These are phyloP conservation scores for Eremothecium gossypii DNA, from an alignment of 1,139 yeast genomes.

Conservation along the genomic window DNA sequence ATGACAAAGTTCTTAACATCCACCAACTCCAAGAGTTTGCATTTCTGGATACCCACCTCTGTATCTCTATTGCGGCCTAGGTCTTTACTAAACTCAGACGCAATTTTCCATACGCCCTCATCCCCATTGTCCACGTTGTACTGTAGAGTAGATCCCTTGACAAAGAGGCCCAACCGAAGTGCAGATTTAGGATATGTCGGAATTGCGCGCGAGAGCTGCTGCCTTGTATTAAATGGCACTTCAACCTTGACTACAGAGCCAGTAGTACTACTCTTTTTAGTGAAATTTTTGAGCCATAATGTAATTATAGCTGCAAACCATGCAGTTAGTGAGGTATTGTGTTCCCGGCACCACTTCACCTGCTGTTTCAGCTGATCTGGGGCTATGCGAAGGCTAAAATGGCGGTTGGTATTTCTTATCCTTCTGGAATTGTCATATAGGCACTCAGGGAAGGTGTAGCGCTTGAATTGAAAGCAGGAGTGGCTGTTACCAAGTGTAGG, in stretches of 20 bases:
- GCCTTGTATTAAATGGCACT: conserved; percentile 25
- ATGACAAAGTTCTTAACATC: conserved; percentile 14
- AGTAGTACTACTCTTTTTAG: conserved; percentile 1
- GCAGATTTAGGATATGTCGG: conserved; percentile 7
- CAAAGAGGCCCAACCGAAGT: conserved; percentile 2
- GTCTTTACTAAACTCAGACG: conserved; percentile 9
- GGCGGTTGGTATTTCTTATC: conserved; percentile 18
- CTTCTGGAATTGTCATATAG: conserved; percentile 2
- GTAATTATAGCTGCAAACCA: conserved; percentile 16
- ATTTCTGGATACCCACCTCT: conserved; percentile 12
- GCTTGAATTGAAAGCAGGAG: neutral
- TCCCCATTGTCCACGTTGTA: conserved; percentile 5
- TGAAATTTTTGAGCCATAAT: conserved; percentile 9
- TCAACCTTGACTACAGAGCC: conserved; percentile 17
- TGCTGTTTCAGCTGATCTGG: conserved; percentile 10
- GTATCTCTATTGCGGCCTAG: conserved; percentile 10
- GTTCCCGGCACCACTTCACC: conserved; percentile 15
- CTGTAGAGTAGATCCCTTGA: conserved; percentile 18
- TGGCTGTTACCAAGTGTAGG: neutral
- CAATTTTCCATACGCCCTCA: conserved; percentile 16
- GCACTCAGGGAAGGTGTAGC: conserved; percentile 4
- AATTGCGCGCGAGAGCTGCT: conserved; percentile 9
- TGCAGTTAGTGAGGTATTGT: conserved; percentile 20
- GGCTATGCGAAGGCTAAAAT: conserved; percentile 11
- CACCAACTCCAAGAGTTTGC: conserved; percentile 21